Evolutionary conservation across 2,329 filamentous ascomycete genomes (phyloP).

Genomic region (Cercospora citrullina): DNA sequence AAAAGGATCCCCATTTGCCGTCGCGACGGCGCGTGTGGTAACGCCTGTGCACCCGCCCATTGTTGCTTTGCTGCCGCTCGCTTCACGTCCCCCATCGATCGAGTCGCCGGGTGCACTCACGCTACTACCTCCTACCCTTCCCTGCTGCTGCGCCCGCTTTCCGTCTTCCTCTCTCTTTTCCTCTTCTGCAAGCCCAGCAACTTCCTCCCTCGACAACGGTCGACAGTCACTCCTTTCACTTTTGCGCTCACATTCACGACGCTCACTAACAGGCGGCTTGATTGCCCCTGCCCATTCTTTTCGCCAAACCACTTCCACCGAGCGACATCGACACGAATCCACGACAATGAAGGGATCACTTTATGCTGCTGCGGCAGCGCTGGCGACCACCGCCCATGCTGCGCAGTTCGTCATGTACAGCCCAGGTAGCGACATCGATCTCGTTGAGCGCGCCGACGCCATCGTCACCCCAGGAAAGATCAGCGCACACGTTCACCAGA

Average conservation of each 20-base stretch:
- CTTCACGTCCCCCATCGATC: constrained; percentile 5
- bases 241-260: constrained; percentile 8
- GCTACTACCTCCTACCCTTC: constrained; percentile 9
- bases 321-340: neutral
- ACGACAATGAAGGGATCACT: constrained; percentile 13
- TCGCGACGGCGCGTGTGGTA: constrained; percentile 8
- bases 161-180: neutral
- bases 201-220: constrained; percentile 8
- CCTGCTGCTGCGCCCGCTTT: constrained; percentile 3
- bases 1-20: constrained; percentile 16
- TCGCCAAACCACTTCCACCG: neutral
- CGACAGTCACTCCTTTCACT: constrained; percentile 16
- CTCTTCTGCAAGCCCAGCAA: neutral
- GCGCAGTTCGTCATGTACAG: constrained; percentile 35
- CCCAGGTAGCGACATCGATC: constrained; percentile 37
- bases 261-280: constrained; percentile 8
- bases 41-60: constrained; percentile 9
- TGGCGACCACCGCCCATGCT: constrained; percentile 22
- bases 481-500: constrained; percentile 66
- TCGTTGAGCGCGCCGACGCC: constrained; percentile 63
- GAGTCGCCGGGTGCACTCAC: constrained; percentile 18
- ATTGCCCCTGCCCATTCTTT: constrained; percentile 11
- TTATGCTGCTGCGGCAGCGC: constrained; percentile 22
- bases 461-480: constrained; percentile 62
- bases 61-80: constrained; percentile 20